phyloP scores from a whole-genome alignment of 768 basidiomycete species.

The Leccinum longicurvipes region DNA sequence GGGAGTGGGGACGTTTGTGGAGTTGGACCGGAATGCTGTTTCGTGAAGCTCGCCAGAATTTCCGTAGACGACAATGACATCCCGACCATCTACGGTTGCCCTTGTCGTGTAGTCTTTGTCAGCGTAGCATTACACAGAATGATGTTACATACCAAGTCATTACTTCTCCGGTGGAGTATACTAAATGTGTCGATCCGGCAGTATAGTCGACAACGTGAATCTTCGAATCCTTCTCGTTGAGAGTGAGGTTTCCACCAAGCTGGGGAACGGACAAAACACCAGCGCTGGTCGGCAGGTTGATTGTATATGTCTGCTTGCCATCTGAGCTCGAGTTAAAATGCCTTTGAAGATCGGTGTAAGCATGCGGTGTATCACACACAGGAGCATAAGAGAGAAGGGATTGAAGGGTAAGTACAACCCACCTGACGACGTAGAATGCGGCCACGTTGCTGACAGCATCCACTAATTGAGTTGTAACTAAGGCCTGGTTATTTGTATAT shows the following conservation, averaged over 20 bases:
- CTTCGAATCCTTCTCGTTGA: slow-evolving; percentile 54
- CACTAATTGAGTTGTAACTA: slow-evolving; percentile 48
- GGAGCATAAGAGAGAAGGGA: background rate
- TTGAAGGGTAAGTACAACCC: background rate
- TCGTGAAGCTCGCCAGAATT: slow-evolving; percentile 47
- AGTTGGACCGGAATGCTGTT: slow-evolving; percentile 42
- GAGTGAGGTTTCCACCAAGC: slow-evolving; percentile 40
- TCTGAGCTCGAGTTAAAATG: slow-evolving; percentile 13
- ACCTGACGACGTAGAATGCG: slow-evolving; percentile 42
- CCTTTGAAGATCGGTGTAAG: slow-evolving; percentile 13
- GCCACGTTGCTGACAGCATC: slow-evolving; percentile 47
- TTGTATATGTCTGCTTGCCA: slow-evolving; percentile 27
- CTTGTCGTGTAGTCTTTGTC: slow-evolving; percentile 21
- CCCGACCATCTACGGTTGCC: slow-evolving; percentile 47
- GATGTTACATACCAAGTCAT: slow-evolving; percentile 40
- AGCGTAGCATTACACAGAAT: background rate
- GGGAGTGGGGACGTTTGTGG: slow-evolving; percentile 25
- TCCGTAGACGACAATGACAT: slow-evolving; percentile 47
- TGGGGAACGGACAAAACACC: slow-evolving; percentile 42
- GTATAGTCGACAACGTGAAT: slow-evolving; percentile 48
- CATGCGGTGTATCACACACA: background rate
- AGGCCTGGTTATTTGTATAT: slow-evolving; percentile 46
- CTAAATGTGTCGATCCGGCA: slow-evolving; percentile 41
- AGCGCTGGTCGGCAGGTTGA: slow-evolving; percentile 44
- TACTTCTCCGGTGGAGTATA: slow-evolving; percentile 50